phyloP scores from a whole-genome alignment of 23 red algal species.

The Pyropia haitanensis region DNA sequence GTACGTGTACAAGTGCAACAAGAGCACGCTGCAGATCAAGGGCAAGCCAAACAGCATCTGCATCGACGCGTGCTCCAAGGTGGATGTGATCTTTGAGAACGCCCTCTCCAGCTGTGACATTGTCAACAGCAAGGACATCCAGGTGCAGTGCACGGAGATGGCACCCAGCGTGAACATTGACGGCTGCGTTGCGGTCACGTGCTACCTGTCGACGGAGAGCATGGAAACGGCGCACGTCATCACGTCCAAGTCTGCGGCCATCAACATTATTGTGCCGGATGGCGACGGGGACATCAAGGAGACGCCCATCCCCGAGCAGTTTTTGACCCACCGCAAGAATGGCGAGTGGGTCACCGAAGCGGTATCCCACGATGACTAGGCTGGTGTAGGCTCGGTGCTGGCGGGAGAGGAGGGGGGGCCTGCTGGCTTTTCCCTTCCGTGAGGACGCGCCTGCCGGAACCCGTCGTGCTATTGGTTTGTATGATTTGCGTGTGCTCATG shows the following conservation, averaged over 20 bases:
- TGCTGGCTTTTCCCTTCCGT: too few relatives aligned
- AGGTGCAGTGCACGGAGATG: constrained; percentile 61
- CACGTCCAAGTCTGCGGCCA: constrained; percentile 75
- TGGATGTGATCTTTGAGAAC: constrained; percentile 71
- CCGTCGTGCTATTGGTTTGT: too few relatives aligned
- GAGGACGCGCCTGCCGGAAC: too few relatives aligned
- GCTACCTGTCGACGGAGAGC: constrained; percentile 54
- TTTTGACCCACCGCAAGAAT: constrained; percentile 68
- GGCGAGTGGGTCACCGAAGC: constrained; percentile 73
- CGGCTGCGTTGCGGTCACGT: constrained; percentile 52
- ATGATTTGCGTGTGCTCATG: too few relatives aligned
- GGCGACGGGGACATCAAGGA: constrained; percentile 76
- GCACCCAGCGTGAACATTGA: constrained; percentile 74
- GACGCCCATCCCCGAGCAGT: constrained; percentile 85
- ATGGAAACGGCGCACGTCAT: constrained; percentile 77
- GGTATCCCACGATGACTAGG: constrained; percentile 73
- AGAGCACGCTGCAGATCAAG: constrained; percentile 67
- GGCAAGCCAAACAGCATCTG: constrained; percentile 79
- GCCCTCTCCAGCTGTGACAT: constrained; percentile 67
- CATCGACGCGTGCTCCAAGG: constrained; percentile 82
- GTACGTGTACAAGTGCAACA: constrained; percentile 88
- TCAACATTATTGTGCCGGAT: constrained; percentile 75
- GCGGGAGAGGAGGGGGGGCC: too few relatives aligned
- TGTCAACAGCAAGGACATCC: constrained; percentile 68
- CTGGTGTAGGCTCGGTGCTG: too few relatives aligned